Conservation (phyloP, 345 rosid genomes). For the Brassica nigra region DNA sequence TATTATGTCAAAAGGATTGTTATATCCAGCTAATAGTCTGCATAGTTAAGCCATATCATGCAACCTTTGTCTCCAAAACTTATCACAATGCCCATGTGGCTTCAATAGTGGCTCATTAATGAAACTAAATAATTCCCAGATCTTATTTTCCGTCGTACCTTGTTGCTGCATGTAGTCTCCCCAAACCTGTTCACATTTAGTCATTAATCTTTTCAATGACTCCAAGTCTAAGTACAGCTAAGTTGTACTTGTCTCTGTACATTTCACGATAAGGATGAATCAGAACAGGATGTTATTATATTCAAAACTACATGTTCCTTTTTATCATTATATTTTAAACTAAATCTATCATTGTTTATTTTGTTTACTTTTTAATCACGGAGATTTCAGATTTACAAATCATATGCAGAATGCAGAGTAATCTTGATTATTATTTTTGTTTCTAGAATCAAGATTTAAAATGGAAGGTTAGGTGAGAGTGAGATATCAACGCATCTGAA, state of each 20-base stretch:
- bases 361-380: conserved; percentile 2
- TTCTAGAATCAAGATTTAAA: conserved; percentile 25
- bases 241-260: conserved; percentile 38
- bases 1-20: conserved; percentile 30
- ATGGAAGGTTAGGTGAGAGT: conserved; percentile 26
- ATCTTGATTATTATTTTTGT: background rate
- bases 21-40: conserved; percentile 35
- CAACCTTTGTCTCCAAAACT: conserved; percentile 38
- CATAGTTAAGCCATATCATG: conserved; percentile 34
- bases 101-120: conserved; percentile 10
- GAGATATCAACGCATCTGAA: conserved; percentile 31
- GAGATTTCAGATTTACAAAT: background rate
- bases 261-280: conserved; percentile 29
- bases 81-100: conserved; percentile 43
- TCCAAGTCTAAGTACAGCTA: conserved; percentile 37
- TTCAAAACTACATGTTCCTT: background rate
- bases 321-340: background rate
- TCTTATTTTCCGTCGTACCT: conserved; percentile 41
- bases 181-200: conserved; percentile 35
- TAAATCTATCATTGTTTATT: background rate
- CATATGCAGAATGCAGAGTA: conserved; percentile 4
- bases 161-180: conserved; percentile 33
- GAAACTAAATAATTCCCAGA: conserved; percentile 21
- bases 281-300: conserved; percentile 3
- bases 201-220: conserved; percentile 27